Evolutionary conservation across 148 eudicot genomes (phyloP), one percentile per base, ranked within the genome.

Genomic region (Agrostemma githago): DNA sequence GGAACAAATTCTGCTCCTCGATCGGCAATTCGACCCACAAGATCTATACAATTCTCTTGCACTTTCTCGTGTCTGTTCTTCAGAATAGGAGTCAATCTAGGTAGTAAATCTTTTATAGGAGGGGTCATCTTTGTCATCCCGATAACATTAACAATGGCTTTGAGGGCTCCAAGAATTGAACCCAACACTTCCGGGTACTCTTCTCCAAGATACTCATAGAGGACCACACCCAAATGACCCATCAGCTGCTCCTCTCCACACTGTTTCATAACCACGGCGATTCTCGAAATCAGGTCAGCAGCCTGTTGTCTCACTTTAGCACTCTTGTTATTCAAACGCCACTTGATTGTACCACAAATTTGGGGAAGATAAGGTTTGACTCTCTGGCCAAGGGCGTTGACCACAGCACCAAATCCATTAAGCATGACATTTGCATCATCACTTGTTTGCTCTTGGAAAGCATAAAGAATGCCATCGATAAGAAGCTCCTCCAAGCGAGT

Each of bases 111-210:
- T 68, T 94, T 94, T 21, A 94, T 94, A 0, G 98, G 98, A 65
- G 98, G 97, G 26, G 98, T 94, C 97, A 94, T 94, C 74, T 94
- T 94, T 2, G 98, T 91, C 98, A 94, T 94, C 76, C 98, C 98
- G 57, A 94, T 94, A 57, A 94, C 96, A 73, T 91, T 94, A 40
- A 94, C 98, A 62, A 94, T 94, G 66, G 98, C 92, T 75, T 91
- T 94, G 15, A 94, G 89, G 54, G 97, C 97, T 37, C 98, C 98
- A 42, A 94, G 76, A 62, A 94, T 91, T 3, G 98, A 94, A 3
- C 98, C 98, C 85, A 94, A 76, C 76, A 94, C 98, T 79, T 94
- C 98, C 0, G 98, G 98, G 51, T 94, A 94, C 77, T 94, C 97
- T 72, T 94, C 97, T 37, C 98, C 97, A 57, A 94, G 84, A 76